Evolutionary conservation across 148 eudicot species (phyloP), one percentile per base, ranked within the genome.

Genomic region (Rhododendron ovatum): DNA sequence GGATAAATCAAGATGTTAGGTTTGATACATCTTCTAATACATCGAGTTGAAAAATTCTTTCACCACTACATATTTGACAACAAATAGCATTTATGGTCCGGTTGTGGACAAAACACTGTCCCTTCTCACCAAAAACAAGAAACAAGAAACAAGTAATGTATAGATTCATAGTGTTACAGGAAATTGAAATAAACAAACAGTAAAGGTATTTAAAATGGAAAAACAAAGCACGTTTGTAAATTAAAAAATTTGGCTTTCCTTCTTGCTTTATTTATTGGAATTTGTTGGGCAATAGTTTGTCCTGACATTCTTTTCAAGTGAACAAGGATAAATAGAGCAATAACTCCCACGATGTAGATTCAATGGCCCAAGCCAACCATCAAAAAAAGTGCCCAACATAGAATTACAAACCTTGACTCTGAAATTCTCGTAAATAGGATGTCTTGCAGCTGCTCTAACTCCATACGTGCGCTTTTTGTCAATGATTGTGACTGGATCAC

Each of bases 381-480:
- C 28, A 79, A 83, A 55, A 17, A 37, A n/a, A 35, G 61, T 51
- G 41, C 45, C 43, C 30, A 61, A 73, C 79, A 90, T 61, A 35
- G 11, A 43, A 63, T 33, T 85, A 37, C 90, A 86, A 79, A 97
- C 99, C 99, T 94, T 94, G 82, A 94, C 99, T 71, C 99, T 91
- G 88, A 95, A 97, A 88, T 94, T 97, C 89, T 97, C 99, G 80
- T 95, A 95, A 77, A 97, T 91, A 61, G 99, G 99, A 88, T 97
- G 99, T 87, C 92, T 90, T 80, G 99, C 90, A 88, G 99, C 94
- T 84, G 99, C 96, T 90, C 91, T 92, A 48, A 97, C 93, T 77
- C 90, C 96, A 85, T 97, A 97, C 69, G 82, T 85, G 74, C 95
- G 92, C 87, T 92, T 95, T 47, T 84, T 89, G 87, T 93, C 94